phyloP scores from a whole-genome alignment of 73 alveolate species.

The Stentor roeselii region DNA sequence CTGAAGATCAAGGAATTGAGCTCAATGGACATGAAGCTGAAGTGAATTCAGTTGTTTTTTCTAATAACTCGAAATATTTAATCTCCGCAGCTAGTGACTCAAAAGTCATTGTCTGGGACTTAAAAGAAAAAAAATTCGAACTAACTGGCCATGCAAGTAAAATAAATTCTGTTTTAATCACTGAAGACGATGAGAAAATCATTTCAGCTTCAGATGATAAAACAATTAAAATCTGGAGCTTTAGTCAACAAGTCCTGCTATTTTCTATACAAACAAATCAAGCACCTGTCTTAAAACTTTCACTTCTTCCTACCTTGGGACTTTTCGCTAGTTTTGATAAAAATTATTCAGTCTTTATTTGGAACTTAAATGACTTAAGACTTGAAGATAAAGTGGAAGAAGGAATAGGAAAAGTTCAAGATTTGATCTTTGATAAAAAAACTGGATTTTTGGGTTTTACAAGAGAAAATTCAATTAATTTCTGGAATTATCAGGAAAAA shows the following conservation, averaged over 20 bases:
- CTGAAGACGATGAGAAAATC: background rate
- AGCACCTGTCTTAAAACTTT: background rate
- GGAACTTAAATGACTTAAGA: background rate
- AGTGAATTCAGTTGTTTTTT: background rate
- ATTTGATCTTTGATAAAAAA: no score
- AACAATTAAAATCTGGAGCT: background rate
- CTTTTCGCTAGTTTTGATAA: background rate
- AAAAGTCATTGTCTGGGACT: background rate
- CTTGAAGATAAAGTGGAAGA: no score
- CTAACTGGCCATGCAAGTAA: background rate
- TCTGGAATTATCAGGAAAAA: no score
- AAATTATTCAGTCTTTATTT: background rate
- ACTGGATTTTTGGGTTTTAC: no score
- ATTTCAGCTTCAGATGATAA: constrained; percentile 11
- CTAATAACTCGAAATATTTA: background rate
- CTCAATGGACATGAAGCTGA: background rate
- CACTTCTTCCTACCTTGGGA: background rate
- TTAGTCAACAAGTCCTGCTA: background rate
- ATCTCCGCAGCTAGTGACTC: background rate
- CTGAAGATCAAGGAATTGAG: background rate
- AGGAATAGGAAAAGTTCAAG: no score
- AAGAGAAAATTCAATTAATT: no score
- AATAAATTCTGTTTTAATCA: background rate
- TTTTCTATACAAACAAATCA: background rate
- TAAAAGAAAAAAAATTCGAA: background rate